Base-by-base conservation (phyloP, 192 early-diverging fungal genomes). In the Gaertneriomyces semiglobifer region DNA sequence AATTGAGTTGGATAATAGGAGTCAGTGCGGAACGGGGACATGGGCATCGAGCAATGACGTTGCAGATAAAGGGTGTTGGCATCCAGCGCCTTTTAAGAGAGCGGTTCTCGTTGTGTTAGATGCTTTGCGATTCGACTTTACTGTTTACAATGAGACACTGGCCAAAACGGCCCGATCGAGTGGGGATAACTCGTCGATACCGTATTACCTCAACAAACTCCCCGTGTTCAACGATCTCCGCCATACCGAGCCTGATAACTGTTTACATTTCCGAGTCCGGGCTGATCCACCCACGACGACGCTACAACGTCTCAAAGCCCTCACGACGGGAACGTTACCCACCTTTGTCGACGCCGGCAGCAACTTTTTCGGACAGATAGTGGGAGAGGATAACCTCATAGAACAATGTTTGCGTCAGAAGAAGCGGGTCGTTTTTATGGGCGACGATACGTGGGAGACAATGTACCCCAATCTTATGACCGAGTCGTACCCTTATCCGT, bases 361-460 rank as follows among this genome's bases (percentile, higher is more conserved):
- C 57, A 87, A 87, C 62, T 87, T 87, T 68, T 83, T 73, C 14
- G 73, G 74, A n/a, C 60, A 71, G 44, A 67, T 64, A 4, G 71
- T 86, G 44, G 56, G 63, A 19, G 83, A 87, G 58, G 85, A 87
- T 60, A 86, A 84, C 71, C 14, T 86, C 8, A 45, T 86, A 7
- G 62, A 71, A 19, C 80, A 86, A 47, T 56, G 85, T 38, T 45
- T 59, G 7, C 5, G 43, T 10, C 16, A 39, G 8, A 47, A 51
- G 7, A 52, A 63, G 7, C 53, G 72, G 25, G 50, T 85, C 16
- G 33, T 85, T 19, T 93, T 93, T 58, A 88, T 93, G 78, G 95
- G 95, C 56, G 95, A 98, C 72, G 94, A 98, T 60, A 98, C 95
- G 0, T 99, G 96, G 96, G 84, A 86, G 20, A 83, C 83, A 57